Evolutionary conservation across 2,329 filamentous ascomycete genomes (phyloP), one percentile per base, ranked within the genome.

Genomic region (Lasiodiplodia theobromae): DNA sequence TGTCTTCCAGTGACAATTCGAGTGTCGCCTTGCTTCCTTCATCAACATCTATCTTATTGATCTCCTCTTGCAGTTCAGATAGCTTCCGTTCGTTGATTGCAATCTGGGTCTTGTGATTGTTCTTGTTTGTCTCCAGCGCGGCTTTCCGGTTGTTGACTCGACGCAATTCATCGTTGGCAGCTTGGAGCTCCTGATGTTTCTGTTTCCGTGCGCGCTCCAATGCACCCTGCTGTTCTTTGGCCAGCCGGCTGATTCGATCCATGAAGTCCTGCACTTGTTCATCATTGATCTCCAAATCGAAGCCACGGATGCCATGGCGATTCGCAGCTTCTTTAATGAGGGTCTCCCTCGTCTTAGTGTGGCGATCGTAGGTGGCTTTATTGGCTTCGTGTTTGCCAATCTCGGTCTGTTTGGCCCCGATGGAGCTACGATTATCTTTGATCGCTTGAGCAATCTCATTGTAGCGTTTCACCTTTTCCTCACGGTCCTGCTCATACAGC

Each of bases 311-410:
- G 69, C 88, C 89, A 78, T 97, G 92, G 31, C 85, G 85, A 56
- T 88, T 86, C 18, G 95, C 93, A 47, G 92, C 89, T 68, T 94
- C 90, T 71, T 90, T 93, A 67, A 97, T 89, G 78, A 97, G 86
- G 11, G 87, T 85, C 74, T 91, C 86, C 49, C 95, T 91, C 54
- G 87, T 84, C 72, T 88, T 84, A 3, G 97, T 77, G 72, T 97
- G 92, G 4, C 91, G 88, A 76, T 97, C 93, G 76, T 96, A 93
- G 74, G 91, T 92, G 70, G 92, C 91, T 81, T 95, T 94, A 76
- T 97, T 91, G 2, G 94, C 95, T 78, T 96, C 88, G 73, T 91
- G 89, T 72, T 91, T 92, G 53, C 95, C 95, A 73, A 89, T 86
- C 73, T 94, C 91, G 0, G 77, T 83, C 69, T 86, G 82, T 72